Percentiles rank a stretch among this genome's conserved stretches.
Conservation (phyloP, 768 basidiomycete species). For the Kwoniella europaea region DNA sequence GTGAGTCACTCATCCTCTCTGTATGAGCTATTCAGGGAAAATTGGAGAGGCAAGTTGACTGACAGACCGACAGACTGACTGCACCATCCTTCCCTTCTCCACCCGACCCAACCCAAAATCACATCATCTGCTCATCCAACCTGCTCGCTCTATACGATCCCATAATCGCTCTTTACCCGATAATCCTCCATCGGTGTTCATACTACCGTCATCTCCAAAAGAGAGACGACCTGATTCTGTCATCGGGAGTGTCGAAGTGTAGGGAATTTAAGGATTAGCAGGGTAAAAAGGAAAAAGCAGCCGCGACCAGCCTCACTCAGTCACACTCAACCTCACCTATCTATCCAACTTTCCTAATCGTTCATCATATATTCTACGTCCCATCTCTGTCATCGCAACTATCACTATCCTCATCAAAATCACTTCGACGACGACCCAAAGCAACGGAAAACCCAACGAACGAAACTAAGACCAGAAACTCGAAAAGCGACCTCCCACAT, state of each 20-base stretch:
- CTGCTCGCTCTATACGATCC: neutral
- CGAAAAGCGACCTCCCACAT: slow-evolving; percentile 2
- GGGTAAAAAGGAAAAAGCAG: slow-evolving; percentile 24
- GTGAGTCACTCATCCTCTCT: neutral
- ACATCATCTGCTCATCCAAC: slow-evolving; percentile 5
- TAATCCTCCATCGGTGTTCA: slow-evolving; percentile 3
- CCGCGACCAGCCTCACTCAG: slow-evolving; percentile 26
- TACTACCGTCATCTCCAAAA: neutral
- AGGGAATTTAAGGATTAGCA: slow-evolving; percentile 2
- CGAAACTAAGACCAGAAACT: slow-evolving; percentile 2
- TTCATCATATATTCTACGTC: neutral
- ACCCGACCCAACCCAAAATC: neutral
- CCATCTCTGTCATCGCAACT: no score
- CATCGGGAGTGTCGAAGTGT: neutral
- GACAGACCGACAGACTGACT: neutral
- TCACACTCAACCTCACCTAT: slow-evolving; percentile 13
- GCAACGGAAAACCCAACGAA: neutral
- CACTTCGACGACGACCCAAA: neutral
- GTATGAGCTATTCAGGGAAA: slow-evolving; percentile 3
- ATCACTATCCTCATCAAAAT: no score
- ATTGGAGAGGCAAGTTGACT: slow-evolving; percentile 2
- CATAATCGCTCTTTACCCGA: slow-evolving; percentile 8
- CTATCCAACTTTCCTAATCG: neutral
- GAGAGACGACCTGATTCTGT: neutral
- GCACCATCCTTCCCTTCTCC: neutral